Conservation (phyloP, 2,329 filamentous ascomycete genomes). For the Fusarium begoniae region DNA sequence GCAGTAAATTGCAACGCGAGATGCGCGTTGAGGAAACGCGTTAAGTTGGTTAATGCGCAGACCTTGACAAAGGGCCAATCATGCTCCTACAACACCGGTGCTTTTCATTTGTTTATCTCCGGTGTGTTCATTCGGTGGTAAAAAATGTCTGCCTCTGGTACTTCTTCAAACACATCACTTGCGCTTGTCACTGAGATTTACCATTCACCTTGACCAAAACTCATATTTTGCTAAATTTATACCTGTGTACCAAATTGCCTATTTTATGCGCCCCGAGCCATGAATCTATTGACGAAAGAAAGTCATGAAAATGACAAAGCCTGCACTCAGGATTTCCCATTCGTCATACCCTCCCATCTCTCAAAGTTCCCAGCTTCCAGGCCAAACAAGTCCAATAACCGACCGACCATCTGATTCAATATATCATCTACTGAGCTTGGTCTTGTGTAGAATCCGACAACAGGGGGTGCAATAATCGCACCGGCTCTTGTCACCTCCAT, state of each 20-base stretch:
- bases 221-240: not conserved
- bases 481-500: conserved; percentile 1
- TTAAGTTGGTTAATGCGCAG: not conserved
- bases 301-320: not conserved
- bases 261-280: too few species aligned
- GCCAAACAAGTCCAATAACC: conserved; percentile 17
- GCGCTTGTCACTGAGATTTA: not conserved
- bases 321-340: not conserved
- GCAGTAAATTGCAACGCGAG: not conserved
- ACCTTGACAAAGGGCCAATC: not conserved
- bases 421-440: conserved; percentile 8
- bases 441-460: conserved; percentile 11
- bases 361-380: conserved; percentile 6
- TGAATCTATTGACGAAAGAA: not conserved
- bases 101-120: not conserved
- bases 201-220: not conserved
- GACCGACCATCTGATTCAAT: conserved; percentile 17
- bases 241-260: not conserved
- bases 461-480: conserved; percentile 16
- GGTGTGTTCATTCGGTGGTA: not conserved
- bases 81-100: not conserved
- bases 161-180: not conserved
- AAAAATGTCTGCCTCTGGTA: too few species aligned
- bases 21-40: too few species aligned
- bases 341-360: not conserved